Percentiles rank a stretch among this genome's conserved stretches.
phyloP scores from a whole-genome alignment of 1,284 basidiomycete species.

The Cutaneotrichosporon cutaneum region DNA sequence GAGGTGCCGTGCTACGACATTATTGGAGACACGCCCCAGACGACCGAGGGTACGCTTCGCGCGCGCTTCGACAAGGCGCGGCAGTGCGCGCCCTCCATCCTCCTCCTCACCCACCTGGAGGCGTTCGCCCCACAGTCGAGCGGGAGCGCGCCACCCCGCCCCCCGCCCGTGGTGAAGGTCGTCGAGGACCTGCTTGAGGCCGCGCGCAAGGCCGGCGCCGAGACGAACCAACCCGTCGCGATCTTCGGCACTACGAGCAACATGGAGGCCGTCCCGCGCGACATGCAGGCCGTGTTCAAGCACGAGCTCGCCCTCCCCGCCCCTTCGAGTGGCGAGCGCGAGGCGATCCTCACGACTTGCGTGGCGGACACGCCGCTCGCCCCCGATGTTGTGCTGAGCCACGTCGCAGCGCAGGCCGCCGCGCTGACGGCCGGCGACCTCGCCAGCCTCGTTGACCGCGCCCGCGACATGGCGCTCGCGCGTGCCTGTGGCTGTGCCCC shows the following conservation, averaged over 20 bases:
- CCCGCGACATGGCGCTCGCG: constrained; percentile 63
- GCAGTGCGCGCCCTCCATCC: constrained; percentile 77
- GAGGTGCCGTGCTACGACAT: constrained; percentile 85
- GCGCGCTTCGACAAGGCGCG: constrained; percentile 77
- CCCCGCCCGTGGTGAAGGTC: constrained; percentile 40
- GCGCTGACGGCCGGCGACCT: constrained; percentile 86
- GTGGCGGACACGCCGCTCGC: constrained; percentile 59
- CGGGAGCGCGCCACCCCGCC: constrained; percentile 56
- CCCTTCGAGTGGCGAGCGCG: constrained; percentile 72
- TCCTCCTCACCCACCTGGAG: constrained; percentile 80
- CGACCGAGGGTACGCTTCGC: constrained; percentile 73
- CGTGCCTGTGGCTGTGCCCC: constrained; percentile 45
- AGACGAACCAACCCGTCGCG: constrained; percentile 62
- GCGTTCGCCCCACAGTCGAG: constrained; percentile 71
- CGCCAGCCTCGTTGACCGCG: constrained; percentile 65
- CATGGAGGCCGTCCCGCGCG: constrained; percentile 64
- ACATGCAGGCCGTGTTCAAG: constrained; percentile 76
- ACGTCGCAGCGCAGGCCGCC: constrained; percentile 84
- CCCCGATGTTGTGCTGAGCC: constrained; percentile 72
- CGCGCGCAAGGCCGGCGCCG: constrained; percentile 21
- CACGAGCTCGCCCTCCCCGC: constrained; percentile 79
- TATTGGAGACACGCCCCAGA: constrained; percentile 73
- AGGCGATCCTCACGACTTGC: constrained; percentile 62
- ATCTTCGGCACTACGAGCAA: constrained; percentile 75
- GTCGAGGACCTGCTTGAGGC: constrained; percentile 30